A percentile compares a stretch with the other conserved stretches of the same genome.
Evolutionary conservation across 805 yeast genomes (phyloP).

Genomic region (Kuraishia floccosa): DNA sequence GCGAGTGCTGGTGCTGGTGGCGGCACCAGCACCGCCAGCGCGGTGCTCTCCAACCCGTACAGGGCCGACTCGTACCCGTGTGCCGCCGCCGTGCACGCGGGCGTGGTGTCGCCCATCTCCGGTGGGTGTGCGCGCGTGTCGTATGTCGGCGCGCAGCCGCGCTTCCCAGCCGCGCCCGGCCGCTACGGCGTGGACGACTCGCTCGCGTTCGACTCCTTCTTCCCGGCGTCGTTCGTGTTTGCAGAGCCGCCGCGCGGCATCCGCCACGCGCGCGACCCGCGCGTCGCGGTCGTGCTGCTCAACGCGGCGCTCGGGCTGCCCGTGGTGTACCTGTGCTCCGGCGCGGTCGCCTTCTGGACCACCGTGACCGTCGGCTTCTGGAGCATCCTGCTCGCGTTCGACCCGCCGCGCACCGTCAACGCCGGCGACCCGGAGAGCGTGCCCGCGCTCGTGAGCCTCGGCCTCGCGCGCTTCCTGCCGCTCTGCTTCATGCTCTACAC

Average conservation of each 20-base stretch:
- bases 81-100: conserved; percentile 84
- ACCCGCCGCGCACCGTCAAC: conserved; percentile 62
- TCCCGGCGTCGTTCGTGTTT: conserved; percentile 65
- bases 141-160: conserved; percentile 38
- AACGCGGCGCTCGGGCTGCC: conserved; percentile 58
- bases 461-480: conserved; percentile 69
- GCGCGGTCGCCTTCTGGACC: conserved; percentile 49
- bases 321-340: conserved; percentile 36
- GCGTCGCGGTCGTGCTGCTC: conserved; percentile 40
- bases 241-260: conserved; percentile 39
- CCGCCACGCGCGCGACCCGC: conserved; percentile 59
- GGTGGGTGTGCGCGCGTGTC: conserved; percentile 74
- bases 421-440: conserved; percentile 39
- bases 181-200: conserved; percentile 39
- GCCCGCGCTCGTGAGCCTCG: conserved; percentile 56
- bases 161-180: conserved; percentile 39
- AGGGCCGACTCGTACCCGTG: conserved; percentile 87
- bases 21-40: no score
- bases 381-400: conserved; percentile 67
- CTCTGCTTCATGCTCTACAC: conserved; percentile 58
- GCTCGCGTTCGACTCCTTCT: conserved; percentile 55
- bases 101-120: conserved; percentile 53
- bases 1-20: conserved; percentile 6
- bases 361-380: conserved; percentile 61
- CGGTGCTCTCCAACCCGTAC: conserved; percentile 46